phyloP scores from a whole-genome alignment of 1,284 basidiomycete species.

The Schizophyllum amplum region DNA sequence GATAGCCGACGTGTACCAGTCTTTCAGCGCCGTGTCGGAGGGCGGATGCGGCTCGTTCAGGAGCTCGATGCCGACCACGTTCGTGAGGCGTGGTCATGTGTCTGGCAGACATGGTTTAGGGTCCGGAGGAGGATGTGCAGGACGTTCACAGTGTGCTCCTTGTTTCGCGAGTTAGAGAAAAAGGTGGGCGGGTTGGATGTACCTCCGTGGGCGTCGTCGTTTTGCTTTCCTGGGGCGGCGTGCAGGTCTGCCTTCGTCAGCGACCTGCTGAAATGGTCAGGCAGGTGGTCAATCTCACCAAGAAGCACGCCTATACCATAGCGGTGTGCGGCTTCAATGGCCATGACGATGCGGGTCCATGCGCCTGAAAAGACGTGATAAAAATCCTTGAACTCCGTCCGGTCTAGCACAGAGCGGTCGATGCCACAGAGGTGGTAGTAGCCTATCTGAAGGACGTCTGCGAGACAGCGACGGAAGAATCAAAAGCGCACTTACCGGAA shows the following conservation, averaged over 20 bases:
- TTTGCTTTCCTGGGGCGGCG: constrained; percentile 76
- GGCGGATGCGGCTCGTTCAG: constrained; percentile 74
- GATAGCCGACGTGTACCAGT: constrained; percentile 63
- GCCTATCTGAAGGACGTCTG: constrained; percentile 47
- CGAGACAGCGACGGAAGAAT: not conserved
- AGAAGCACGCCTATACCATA: constrained; percentile 76
- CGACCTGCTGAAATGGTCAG: constrained; percentile 5
- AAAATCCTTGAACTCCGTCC: constrained; percentile 65
- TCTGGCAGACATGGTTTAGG: constrained; percentile 33
- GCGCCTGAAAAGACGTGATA: constrained; percentile 61
- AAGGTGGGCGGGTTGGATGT: constrained; percentile 49
- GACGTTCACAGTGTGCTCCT: constrained; percentile 46
- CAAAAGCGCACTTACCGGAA: constrained; percentile 47
- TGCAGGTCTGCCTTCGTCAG: constrained; percentile 45
- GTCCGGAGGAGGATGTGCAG: constrained; percentile 38
- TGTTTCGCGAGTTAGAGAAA: constrained; percentile 39
- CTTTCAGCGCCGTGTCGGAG: constrained; percentile 39
- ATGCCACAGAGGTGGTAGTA: constrained; percentile 67
- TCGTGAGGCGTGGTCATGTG: constrained; percentile 29
- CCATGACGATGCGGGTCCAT: constrained; percentile 62
- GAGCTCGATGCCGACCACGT: constrained; percentile 77
- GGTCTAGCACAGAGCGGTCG: constrained; percentile 54
- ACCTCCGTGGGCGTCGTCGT: constrained; percentile 58
- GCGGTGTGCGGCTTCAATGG: constrained; percentile 53
- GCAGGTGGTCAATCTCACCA: constrained; percentile 25